Conservation (phyloP, 208 protist species). For the Leishmania arabica region DNA sequence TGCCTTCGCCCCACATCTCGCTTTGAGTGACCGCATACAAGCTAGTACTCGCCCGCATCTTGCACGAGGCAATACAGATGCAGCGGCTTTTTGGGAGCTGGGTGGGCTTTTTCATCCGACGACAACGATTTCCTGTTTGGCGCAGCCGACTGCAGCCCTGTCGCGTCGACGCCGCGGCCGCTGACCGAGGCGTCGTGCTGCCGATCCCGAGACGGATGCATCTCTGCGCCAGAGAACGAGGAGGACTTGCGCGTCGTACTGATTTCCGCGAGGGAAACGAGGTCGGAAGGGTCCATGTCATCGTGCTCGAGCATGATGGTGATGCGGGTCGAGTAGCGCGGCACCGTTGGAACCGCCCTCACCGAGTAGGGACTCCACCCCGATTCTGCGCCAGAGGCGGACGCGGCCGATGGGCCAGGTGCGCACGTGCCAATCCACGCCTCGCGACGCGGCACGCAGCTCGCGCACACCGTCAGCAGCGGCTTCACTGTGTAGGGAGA, state of each 20-base stretch:
- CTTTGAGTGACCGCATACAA: not conserved
- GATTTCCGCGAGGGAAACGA: constrained; percentile 70
- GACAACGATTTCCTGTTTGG: not conserved
- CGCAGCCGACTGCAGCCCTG: not conserved
- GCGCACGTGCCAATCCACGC: constrained; percentile 49
- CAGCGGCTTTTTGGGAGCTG: constrained; percentile 12
- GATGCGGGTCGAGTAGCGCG: constrained; percentile 75
- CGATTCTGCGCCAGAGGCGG: not conserved
- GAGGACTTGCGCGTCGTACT: constrained; percentile 30
- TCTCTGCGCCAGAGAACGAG: not conserved
- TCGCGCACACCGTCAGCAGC: constrained; percentile 75
- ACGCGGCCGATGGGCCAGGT: constrained; percentile 13
- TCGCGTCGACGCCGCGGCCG: constrained; percentile 15
- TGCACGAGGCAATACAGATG: constrained; percentile 79
- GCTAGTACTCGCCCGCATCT: constrained; percentile 65
- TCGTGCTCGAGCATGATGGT: constrained; percentile 84
- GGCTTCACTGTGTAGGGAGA: constrained; percentile 67
- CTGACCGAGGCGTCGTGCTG: constrained; percentile 14
- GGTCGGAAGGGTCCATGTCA: constrained; percentile 58
- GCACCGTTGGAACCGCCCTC: constrained; percentile 58
- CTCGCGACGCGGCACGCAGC: constrained; percentile 75
- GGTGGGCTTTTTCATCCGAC: not conserved
- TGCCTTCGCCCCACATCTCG: not conserved
- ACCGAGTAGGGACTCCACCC: constrained; percentile 21
- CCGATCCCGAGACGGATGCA: constrained; percentile 1